These are phyloP conservation scores for Globisporangium camurandrum DNA, from an alignment of 352 stramenopile genomes.

Conservation along the genomic window DNA sequence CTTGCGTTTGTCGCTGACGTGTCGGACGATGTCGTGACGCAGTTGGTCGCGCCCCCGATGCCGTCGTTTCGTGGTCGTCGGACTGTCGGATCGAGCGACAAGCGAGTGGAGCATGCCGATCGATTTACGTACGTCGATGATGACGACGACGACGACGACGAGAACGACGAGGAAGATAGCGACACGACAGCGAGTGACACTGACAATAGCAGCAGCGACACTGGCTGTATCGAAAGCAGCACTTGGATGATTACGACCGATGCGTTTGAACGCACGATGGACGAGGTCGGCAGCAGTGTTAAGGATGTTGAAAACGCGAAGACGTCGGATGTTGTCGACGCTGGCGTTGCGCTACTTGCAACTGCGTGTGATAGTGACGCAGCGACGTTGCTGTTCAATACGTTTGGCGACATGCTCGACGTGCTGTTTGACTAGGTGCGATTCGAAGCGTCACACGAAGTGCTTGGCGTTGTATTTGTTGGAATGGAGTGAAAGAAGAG, in stretches of 20 bases:
- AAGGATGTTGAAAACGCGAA: too few species aligned
- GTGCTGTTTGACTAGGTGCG: slow-evolving; percentile 27
- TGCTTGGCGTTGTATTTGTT: slow-evolving; percentile 6
- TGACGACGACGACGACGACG: slow-evolving; percentile 5
- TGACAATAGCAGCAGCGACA: slow-evolving; percentile 11
- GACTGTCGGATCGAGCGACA: neutral
- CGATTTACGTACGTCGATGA: slow-evolving; percentile 32
- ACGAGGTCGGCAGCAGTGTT: neutral
- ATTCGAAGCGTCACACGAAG: too few species aligned
- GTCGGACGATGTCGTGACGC: slow-evolving; percentile 43
- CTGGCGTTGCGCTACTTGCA: slow-evolving; percentile 42
- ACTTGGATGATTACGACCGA: slow-evolving; percentile 12
- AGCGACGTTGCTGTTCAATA: slow-evolving; percentile 54
- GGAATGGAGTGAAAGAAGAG: neutral
- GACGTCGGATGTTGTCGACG: slow-evolving; percentile 22
- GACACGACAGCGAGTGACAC: slow-evolving; percentile 7
- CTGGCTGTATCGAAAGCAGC: slow-evolving; percentile 1
- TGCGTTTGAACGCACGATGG: slow-evolving; percentile 11
- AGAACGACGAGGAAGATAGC: neutral
- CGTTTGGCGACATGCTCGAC: slow-evolving; percentile 64
- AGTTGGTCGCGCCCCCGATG: slow-evolving; percentile 7
- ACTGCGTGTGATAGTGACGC: slow-evolving; percentile 55
- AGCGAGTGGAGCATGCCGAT: slow-evolving; percentile 6
- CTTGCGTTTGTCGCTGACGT: slow-evolving; percentile 50
- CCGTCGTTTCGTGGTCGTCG: too few species aligned